Percentiles rank a stretch among this genome's conserved stretches.
Evolutionary conservation across 208 protist species (phyloP).

Genomic region (Leishmania tropica): DNA sequence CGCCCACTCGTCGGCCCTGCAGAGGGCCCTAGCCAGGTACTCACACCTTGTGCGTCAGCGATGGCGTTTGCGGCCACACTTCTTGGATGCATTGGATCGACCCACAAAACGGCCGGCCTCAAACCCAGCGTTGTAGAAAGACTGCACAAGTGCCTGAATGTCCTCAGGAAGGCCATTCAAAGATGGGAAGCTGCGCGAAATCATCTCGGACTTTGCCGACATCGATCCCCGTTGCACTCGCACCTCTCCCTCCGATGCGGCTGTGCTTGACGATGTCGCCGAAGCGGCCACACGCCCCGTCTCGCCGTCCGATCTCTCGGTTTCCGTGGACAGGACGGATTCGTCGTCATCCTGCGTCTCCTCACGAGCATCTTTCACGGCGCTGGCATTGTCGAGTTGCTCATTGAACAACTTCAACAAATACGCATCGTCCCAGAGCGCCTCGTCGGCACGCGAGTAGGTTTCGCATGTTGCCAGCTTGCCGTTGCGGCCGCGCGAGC

Average conservation of each 20-base stretch:
- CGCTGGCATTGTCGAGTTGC: conserved; percentile 52
- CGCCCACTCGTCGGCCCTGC: not conserved
- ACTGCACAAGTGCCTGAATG: conserved; percentile 39
- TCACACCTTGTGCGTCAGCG: not conserved
- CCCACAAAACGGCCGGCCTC: conserved; percentile 49
- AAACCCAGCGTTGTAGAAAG: conserved; percentile 65
- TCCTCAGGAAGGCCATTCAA: conserved; percentile 35
- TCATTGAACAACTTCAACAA: conserved; percentile 76
- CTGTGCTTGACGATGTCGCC: not conserved
- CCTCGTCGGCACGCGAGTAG: conserved; percentile 51
- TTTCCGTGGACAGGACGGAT: not conserved
- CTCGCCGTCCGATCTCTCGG: not conserved
- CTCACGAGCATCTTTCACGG: conserved; percentile 3
- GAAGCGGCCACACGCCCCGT: not conserved
- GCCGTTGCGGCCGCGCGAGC: conserved; percentile 12
- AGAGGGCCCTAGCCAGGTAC: not conserved
- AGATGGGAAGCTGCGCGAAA: not conserved
- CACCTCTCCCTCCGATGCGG: not conserved
- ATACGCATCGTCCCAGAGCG: conserved; percentile 86
- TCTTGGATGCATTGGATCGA: not conserved
- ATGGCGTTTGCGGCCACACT: conserved; percentile 15
- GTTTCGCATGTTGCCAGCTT: conserved; percentile 15
- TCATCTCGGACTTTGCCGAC: not conserved
- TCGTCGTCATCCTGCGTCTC: not conserved
- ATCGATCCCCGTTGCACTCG: not conserved